These are phyloP conservation scores for Pseudoscleropodium purum DNA, from an alignment of 225 moss, liverwort and hornwort genomes.

Conservation along the genomic window DNA sequence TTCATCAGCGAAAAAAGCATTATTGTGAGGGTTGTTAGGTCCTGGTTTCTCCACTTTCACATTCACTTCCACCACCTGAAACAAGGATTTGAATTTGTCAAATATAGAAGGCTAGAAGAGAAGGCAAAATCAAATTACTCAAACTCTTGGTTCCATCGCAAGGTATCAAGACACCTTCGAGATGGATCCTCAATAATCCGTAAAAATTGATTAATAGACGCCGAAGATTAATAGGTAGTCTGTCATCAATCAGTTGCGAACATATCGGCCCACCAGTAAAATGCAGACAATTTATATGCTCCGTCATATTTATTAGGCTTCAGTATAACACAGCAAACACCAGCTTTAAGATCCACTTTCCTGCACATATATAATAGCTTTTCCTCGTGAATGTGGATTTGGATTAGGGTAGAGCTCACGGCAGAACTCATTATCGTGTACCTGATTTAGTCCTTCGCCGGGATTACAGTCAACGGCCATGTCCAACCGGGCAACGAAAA, in stretches of 20 bases:
- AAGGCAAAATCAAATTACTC: not conserved
- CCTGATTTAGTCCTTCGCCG: conserved; percentile 75
- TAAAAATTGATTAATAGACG: not conserved
- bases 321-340: not conserved
- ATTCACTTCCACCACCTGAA: conserved; percentile 82
- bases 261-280: not conserved
- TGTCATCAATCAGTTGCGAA: not conserved
- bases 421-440: not conserved
- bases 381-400: not conserved
- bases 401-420: not conserved
- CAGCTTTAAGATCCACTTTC: not conserved
- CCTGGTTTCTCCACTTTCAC: conserved; percentile 62
- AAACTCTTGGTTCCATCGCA: not conserved
- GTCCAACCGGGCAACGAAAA: conserved; percentile 78
- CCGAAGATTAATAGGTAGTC: not conserved
- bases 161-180: not conserved
- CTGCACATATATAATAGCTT: not conserved
- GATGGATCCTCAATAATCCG: not conserved
- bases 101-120: not conserved
- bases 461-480: conserved; percentile 82
- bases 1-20: conserved; percentile 76
- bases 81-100: not conserved
- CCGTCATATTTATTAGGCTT: not conserved
- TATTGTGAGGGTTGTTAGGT: conserved; percentile 62
- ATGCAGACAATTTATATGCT: not conserved